Base-by-base conservation (phyloP, 2,329 filamentous ascomycete species). In the Bipolaris zeicola region DNA sequence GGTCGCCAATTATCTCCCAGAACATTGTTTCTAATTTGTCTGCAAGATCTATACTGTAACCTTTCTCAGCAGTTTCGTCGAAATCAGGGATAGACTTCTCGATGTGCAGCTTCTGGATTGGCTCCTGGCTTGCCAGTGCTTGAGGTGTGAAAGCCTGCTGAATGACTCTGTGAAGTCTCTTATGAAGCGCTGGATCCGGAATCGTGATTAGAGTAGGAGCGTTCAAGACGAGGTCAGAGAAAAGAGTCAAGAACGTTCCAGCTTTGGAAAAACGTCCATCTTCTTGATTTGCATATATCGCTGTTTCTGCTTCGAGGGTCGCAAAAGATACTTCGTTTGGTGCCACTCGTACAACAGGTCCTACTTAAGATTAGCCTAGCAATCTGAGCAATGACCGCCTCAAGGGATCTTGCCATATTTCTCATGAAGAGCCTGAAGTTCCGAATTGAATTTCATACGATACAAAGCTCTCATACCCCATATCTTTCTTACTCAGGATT, bases 231-330 rank as follows among this genome's bases (percentile, higher is more conserved):
- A 47, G 44, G 5, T 47, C 44, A 18, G 44, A 47, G 20, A 47
- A 47, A 36, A 47, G 44, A 36, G 44, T 47, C 44, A 47, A 47
- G 44, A 47, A 47, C 6, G 44, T 47, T 47, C 44, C 44, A 26
- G 44, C 31, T 18, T 47, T 47, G 2, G 44, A 47, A n/a, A 47
- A 47, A 14, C 44, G 44, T 24, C 44, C 31, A 24, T 47, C 44
- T 20, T 47, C 44, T 36, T 47, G 44, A 13, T 47, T 47, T 24
- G 44, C 44, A 24, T 47, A 47, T 47, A 47, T 47, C 1, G 18
- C 31, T 22, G 44, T 37, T 36, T 47, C 31, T 47, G 44, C 44
- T 18, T 47, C 44, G 3, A 47, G 10, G 5, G 44, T 47, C 44
- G 44, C 44, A 24, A 47, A 47, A 2, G 44, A 47, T 13, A 47